Evolutionary conservation across 345 rosid genomes (phyloP).

Genomic region (Eucalyptus dawsonii): DNA sequence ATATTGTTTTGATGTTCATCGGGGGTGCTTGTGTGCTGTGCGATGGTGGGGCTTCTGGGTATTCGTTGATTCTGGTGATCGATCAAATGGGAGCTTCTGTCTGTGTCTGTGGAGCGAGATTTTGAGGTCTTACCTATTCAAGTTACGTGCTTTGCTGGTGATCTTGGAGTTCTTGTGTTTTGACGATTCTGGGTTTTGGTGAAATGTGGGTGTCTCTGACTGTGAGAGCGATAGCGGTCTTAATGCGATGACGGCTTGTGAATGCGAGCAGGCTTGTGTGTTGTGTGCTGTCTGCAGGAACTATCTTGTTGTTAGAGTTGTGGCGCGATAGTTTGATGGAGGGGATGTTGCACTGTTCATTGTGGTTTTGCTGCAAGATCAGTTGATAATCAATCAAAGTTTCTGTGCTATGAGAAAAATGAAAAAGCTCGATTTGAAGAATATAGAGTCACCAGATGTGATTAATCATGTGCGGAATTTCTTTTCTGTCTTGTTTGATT

Average conservation of each 20-base stretch:
- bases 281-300: not conserved
- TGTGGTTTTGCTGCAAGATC: not conserved
- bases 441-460: not conserved
- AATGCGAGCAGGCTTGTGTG: not conserved
- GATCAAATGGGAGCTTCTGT: not conserved
- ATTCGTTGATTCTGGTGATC: not conserved
- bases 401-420: not conserved
- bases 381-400: not conserved
- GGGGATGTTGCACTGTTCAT: not conserved
- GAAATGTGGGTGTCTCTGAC: not conserved
- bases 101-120: not conserved
- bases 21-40: not conserved
- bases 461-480: not conserved
- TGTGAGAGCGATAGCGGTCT: not conserved
- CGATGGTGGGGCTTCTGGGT: not conserved
- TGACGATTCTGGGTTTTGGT: not conserved
- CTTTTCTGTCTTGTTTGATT: too few relatives aligned
- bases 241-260: not conserved
- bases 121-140: not conserved
- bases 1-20: not conserved
- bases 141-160: not conserved
- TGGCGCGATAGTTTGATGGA: not conserved
- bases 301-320: not conserved
- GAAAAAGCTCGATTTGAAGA: not conserved
- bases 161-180: not conserved